Conservation (phyloP, 805 yeast species). For the Candida ulmi region DNA sequence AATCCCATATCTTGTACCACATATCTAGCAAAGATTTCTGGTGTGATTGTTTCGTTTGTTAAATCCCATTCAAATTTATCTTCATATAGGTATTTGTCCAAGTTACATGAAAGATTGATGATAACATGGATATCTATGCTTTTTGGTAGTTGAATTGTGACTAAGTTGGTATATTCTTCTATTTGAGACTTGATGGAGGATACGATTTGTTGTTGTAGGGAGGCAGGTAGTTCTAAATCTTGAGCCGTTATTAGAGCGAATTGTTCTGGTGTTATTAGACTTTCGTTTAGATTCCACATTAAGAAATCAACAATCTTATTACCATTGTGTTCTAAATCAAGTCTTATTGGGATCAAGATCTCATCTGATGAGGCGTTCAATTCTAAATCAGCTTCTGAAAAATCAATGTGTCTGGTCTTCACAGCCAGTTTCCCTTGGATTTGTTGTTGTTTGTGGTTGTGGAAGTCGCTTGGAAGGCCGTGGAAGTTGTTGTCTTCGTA, state of each 20-base stretch:
- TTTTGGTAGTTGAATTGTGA: slow-evolving; percentile 60
- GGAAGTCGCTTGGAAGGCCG: neutral
- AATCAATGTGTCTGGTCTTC: slow-evolving; percentile 21
- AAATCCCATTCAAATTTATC: slow-evolving; percentile 96
- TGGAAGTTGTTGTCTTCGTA: slow-evolving; percentile 14
- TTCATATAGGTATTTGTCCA: slow-evolving; percentile 79
- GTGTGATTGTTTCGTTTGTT: slow-evolving; percentile 37
- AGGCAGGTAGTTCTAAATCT: slow-evolving; percentile 75
- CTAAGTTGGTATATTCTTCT: slow-evolving; percentile 63
- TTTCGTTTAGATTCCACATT: slow-evolving; percentile 85
- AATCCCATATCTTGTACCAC: slow-evolving; percentile 85
- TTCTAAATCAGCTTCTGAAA: slow-evolving; percentile 19
- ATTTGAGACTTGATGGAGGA: slow-evolving; percentile 74
- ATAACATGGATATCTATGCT: slow-evolving; percentile 70
- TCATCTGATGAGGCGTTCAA: slow-evolving; percentile 42
- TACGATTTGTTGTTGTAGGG: slow-evolving; percentile 57
- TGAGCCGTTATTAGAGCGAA: slow-evolving; percentile 77
- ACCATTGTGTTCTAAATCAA: slow-evolving; percentile 83
- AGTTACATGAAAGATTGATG: slow-evolving; percentile 72
- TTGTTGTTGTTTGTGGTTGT: neutral
- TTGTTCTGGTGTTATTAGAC: slow-evolving; percentile 79
- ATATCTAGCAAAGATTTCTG: slow-evolving; percentile 76
- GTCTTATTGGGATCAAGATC: slow-evolving; percentile 78
- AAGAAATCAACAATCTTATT: slow-evolving; percentile 83
- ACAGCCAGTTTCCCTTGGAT: slow-evolving; percentile 16